Conservation (phyloP, 1,139 yeast genomes). For the Lodderomyces oxycetoniae region DNA sequence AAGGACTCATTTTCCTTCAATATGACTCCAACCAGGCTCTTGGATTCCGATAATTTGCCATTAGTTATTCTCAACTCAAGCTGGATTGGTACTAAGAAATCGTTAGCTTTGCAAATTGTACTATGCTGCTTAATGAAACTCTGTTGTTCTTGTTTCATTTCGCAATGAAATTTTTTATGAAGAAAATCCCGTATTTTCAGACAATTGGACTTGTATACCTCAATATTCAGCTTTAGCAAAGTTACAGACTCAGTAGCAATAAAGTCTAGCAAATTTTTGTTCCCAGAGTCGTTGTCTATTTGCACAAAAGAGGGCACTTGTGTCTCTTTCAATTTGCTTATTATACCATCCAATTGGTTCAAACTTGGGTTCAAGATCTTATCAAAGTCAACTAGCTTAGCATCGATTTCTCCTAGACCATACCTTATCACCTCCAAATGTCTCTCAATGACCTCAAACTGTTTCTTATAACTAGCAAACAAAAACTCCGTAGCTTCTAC, state of each 20-base stretch:
- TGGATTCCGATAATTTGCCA: constrained; percentile 15
- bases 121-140: constrained; percentile 16
- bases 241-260: constrained; percentile 34
- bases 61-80: constrained; percentile 14
- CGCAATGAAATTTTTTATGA: constrained; percentile 16
- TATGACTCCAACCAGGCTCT: constrained; percentile 18
- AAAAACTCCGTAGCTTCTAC: constrained; percentile 22
- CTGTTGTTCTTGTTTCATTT: constrained; percentile 16
- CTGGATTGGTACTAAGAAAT: constrained; percentile 20
- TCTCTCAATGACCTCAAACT: too few species aligned
- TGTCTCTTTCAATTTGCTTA: constrained; percentile 22
- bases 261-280: constrained; percentile 23
- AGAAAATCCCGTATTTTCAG: constrained; percentile 21
- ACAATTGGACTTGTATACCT: constrained; percentile 26
- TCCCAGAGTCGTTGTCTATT: constrained; percentile 5
- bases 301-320: constrained; percentile 29
- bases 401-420: constrained; percentile 9
- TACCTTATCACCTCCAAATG: too few species aligned
- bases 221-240: constrained; percentile 24
- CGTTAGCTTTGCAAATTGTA: constrained; percentile 20
- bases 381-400: constrained; percentile 8
- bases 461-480: constrained; percentile 17
- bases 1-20: constrained; percentile 44
- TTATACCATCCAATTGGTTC: constrained; percentile 23
- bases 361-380: constrained; percentile 19